Evolutionary conservation across 345 rosid species (phyloP), one percentile per base, ranked within the genome.

Genomic region (Eucalyptus cladocalyx): DNA sequence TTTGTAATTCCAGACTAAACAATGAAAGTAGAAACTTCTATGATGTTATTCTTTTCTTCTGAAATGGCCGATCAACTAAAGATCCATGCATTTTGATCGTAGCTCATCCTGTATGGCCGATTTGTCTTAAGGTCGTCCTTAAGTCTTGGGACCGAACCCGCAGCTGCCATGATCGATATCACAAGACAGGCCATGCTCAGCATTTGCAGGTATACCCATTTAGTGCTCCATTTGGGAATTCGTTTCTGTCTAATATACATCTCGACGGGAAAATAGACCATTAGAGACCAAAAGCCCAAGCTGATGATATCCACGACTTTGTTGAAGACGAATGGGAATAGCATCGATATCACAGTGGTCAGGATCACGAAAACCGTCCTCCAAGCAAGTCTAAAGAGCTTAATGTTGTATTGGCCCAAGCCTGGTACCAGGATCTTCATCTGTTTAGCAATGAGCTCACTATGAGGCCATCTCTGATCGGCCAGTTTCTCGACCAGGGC

Each of bases 251-350:
- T 86, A 60, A 94, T 94, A 83, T 92, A 95, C 95, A 93, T 94
- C 94, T 94, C 95, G 37, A 94, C 92, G 3, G 96, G 96, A 88
- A 95, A 95, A 76, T 92, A 95, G 48, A 94, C 96, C 1, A 93
- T 91, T 21, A 95, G 54, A 58, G 96, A 95, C 95, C 96, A 95
- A 69, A 94, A 95, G 32, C 95, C 95, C 8, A 94, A 17, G 8
- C 94, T 93, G 2, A 95, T 91, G 48, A 95, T 88, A 3, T 93
- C 95, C 13, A 92, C 94, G 2, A 93, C 89, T 47, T 92, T 93
- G n/a, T 93, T 93, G 88, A 95, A 95, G 91, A 95, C 7, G 14
- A 19, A 91, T 0, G 95, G 96, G 62, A 95, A 93, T 40, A 94
- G 43, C 93, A 95, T 94, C 4, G 95, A 93, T 65, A 93, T 90